Percentiles rank a stretch among this genome's conserved stretches.
phyloP scores from a whole-genome alignment of 225 moss, liverwort and hornwort species.

The Neckera pumila region DNA sequence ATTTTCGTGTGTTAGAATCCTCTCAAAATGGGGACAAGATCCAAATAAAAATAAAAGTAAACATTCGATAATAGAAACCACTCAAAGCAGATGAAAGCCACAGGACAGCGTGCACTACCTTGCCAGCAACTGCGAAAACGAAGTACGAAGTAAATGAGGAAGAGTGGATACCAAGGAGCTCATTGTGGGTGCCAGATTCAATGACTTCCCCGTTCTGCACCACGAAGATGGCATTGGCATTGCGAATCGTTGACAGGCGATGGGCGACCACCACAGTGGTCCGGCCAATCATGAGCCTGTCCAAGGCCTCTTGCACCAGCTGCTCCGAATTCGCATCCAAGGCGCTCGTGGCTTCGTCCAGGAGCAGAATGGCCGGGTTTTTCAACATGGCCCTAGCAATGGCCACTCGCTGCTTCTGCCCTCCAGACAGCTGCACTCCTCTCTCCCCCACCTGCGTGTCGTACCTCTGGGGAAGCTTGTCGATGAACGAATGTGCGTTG shows the following conservation, averaged over 20 bases:
- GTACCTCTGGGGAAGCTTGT: slow-evolving; percentile 41
- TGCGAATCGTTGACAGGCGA: slow-evolving; percentile 45
- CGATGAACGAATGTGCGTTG: slow-evolving; percentile 47
- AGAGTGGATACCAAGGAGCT: slow-evolving; percentile 30
- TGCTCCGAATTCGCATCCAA: slow-evolving; percentile 43
- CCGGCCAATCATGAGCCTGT: slow-evolving; percentile 41
- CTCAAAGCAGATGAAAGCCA: not conserved
- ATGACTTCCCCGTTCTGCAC: slow-evolving; percentile 38
- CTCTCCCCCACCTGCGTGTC: slow-evolving; percentile 42
- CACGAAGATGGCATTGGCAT: slow-evolving; percentile 36
- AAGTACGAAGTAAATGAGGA: not conserved
- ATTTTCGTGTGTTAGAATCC: not conserved
- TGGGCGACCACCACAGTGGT: slow-evolving; percentile 47
- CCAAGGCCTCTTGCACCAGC: slow-evolving; percentile 46
- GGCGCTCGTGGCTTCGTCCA: slow-evolving; percentile 50
- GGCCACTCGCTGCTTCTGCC: slow-evolving; percentile 45
- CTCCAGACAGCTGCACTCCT: slow-evolving; percentile 48
- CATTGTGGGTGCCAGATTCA: slow-evolving; percentile 33
- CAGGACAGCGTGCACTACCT: not conserved
- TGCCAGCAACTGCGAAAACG: not conserved
- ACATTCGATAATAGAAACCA: not conserved
- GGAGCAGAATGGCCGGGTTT: slow-evolving; percentile 33
- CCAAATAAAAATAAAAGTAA: too few species aligned
- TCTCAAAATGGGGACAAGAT: not conserved
- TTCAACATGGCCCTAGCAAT: slow-evolving; percentile 52